These are phyloP conservation scores for Crotalaria pallida DNA, from an alignment of 306 rosid genomes.

Conservation along the genomic window DNA sequence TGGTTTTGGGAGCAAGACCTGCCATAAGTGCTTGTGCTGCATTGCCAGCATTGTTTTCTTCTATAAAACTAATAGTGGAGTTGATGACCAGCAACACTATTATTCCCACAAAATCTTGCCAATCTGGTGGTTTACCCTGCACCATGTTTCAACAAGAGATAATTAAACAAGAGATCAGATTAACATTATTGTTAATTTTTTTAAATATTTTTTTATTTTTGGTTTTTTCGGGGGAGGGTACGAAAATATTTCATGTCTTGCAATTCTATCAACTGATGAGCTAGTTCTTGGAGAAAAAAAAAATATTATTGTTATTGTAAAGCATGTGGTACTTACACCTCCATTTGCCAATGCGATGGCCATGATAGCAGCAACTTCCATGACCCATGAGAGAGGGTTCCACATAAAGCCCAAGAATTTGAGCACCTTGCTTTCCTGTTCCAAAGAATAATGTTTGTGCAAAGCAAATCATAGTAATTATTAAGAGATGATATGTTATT, in stretches of 20 bases:
- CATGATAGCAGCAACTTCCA: constrained; percentile 92
- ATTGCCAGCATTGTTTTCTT: constrained; percentile 93
- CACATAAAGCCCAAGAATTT: constrained; percentile 95
- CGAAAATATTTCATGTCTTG: too few species aligned
- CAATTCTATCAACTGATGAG: too few species aligned
- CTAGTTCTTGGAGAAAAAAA: too few species aligned
- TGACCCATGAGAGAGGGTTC: constrained; percentile 97
- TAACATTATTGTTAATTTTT: too few species aligned
- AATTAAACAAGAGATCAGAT: neutral
- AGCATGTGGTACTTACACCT: constrained; percentile 40
- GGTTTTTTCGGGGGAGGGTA: too few species aligned
- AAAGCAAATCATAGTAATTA: neutral
- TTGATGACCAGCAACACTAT: constrained; percentile 54
- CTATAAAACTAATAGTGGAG: constrained; percentile 85
- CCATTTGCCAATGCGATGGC: constrained; percentile 92
- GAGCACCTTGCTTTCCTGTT: constrained; percentile 68
- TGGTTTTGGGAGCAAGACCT: constrained; percentile 92
- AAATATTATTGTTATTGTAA: too few species aligned
- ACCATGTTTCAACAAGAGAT: neutral
- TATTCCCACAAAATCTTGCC: constrained; percentile 86
- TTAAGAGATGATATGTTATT: neutral
- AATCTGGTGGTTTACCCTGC: constrained; percentile 82
- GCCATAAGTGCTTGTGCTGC: constrained; percentile 97
- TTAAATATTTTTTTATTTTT: too few species aligned
- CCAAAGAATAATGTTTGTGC: neutral